Evolutionary conservation across 140 eudicot genomes (phyloP).

Genomic region (Flaveria floridana): DNA sequence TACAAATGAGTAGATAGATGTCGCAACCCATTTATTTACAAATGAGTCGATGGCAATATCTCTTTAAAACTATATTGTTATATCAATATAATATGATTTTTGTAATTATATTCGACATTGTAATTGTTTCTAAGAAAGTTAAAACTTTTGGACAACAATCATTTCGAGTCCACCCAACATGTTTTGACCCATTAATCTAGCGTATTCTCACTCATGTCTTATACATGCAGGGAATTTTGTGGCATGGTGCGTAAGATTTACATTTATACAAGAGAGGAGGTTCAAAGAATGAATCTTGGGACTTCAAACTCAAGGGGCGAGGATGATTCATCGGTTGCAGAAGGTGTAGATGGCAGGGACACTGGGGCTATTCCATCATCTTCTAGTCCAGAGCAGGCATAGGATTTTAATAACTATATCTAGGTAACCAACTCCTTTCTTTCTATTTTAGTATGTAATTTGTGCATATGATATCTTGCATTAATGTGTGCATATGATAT

Average conservation of each 20-base stretch:
- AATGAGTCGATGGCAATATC: too few species aligned
- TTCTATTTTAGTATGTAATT: not conserved
- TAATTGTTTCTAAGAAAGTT: not conserved
- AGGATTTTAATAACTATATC: slow-evolving; percentile 28
- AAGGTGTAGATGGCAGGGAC: slow-evolving; percentile 64
- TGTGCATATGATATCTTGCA: not conserved
- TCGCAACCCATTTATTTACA: too few species aligned
- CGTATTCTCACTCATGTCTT: not conserved
- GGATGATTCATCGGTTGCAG: slow-evolving; percentile 60
- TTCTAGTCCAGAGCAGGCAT: slow-evolving; percentile 37
- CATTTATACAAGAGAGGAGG: slow-evolving; percentile 86
- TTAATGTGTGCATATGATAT: too few species aligned
- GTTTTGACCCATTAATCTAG: not conserved
- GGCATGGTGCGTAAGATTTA: slow-evolving; percentile 85
- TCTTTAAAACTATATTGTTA: not conserved
- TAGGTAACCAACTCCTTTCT: slow-evolving; percentile 30
- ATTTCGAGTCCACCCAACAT: not conserved
- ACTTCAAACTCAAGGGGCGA: slow-evolving; percentile 58
- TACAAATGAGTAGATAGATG: too few species aligned
- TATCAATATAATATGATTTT: not conserved
- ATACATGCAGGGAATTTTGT: slow-evolving; percentile 66
- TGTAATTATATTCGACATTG: not conserved
- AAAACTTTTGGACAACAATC: not conserved
- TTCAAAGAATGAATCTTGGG: slow-evolving; percentile 74
- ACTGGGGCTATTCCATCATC: slow-evolving; percentile 27